These are phyloP conservation scores for Heliamphora exappendiculata DNA, from an alignment of 148 eudicot species.

Conservation along the genomic window DNA sequence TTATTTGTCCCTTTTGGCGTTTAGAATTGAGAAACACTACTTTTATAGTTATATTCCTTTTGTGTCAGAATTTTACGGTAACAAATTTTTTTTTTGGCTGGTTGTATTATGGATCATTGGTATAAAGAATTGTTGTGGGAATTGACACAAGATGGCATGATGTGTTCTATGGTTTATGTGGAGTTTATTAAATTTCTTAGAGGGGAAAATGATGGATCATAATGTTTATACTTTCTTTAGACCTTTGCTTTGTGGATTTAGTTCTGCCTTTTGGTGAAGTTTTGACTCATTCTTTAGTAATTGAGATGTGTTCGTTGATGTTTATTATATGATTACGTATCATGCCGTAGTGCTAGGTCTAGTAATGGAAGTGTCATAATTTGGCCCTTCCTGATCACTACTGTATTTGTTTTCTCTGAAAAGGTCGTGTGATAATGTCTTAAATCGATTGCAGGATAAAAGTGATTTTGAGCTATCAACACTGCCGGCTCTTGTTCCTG, in stretches of 20 bases:
- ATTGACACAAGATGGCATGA: not conserved
- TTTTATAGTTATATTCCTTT: no score
- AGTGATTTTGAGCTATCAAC: conserved; percentile 91
- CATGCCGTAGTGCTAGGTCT: not conserved
- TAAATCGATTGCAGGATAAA: conserved; percentile 58
- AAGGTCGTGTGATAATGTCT: not conserved
- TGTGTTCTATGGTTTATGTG: no score
- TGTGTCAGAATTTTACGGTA: no score
- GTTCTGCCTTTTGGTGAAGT: no score
- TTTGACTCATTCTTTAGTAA: no score
- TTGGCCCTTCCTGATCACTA: not conserved
- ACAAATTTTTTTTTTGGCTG: no score
- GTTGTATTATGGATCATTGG: not conserved
- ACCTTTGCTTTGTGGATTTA: no score
- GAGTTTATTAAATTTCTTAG: not conserved
- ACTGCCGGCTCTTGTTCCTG: conserved; percentile 94
- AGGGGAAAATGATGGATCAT: not conserved
- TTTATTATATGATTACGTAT: no score
- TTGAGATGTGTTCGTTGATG: no score
- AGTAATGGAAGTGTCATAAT: not conserved
- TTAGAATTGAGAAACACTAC: no score
- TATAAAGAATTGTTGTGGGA: not conserved
- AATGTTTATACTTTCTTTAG: no score
- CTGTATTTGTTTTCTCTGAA: not conserved
- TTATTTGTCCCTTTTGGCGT: not conserved